phyloP scores from a whole-genome alignment of 352 stramenopile species.

The Globisporangium alternatum region DNA sequence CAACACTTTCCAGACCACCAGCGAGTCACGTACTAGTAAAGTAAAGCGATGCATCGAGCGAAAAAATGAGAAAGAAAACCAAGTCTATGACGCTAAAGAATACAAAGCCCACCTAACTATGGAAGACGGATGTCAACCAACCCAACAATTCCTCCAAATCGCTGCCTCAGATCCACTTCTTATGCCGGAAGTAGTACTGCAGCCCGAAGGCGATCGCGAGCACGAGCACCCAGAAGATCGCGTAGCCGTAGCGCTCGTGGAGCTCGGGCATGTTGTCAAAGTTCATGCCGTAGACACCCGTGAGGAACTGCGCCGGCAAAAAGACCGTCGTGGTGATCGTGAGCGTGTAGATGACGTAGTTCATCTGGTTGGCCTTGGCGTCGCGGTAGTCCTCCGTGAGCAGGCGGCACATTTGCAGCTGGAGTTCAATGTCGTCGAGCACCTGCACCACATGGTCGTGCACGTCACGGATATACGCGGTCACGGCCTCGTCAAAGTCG shows the following conservation, averaged over 20 bases:
- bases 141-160: neutral
- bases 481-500: constrained; percentile 75
- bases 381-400: constrained; percentile 84
- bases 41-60: neutral
- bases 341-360: constrained; percentile 90
- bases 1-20: neutral
- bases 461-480: constrained; percentile 83
- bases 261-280: constrained; percentile 90
- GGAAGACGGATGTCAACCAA: neutral
- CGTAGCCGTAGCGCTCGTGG: constrained; percentile 75
- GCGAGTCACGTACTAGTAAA: neutral
- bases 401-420: constrained; percentile 75
- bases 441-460: constrained; percentile 81
- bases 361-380: constrained; percentile 82
- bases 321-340: constrained; percentile 89
- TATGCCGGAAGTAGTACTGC: constrained; percentile 83
- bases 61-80: neutral
- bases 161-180: constrained; percentile 70
- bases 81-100: constrained; percentile 14
- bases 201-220: constrained; percentile 60
- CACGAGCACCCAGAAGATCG: constrained; percentile 79
- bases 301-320: constrained; percentile 85
- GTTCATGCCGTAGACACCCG: constrained; percentile 90
- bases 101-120: neutral
- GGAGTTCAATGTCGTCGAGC: constrained; percentile 79